These are phyloP conservation scores for Adenanthera pavonina DNA, from an alignment of 306 rosid species.

Conservation along the genomic window DNA sequence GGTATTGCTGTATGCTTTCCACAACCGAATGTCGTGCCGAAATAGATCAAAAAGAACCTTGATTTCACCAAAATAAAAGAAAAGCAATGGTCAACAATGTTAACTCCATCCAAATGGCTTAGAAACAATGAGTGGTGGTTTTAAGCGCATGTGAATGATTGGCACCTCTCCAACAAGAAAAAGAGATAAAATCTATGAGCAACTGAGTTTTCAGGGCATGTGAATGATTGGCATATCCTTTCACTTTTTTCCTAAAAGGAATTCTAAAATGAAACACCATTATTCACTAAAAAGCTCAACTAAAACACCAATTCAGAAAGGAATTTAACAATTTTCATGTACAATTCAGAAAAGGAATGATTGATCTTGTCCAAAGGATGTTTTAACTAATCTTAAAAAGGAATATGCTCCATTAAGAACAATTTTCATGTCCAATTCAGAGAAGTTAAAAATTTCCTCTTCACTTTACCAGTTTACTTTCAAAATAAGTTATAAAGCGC, in stretches of 20 bases:
- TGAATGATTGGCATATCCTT: neutral
- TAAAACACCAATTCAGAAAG: neutral
- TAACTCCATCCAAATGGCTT: constrained; percentile 29
- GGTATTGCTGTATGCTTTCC: constrained; percentile 83
- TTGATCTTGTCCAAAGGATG: neutral
- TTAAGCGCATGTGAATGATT: no score
- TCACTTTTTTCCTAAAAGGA: neutral
- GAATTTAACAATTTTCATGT: no score
- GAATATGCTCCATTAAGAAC: neutral
- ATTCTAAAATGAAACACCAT: neutral
- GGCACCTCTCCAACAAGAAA: neutral
- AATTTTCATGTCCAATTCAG: neutral
- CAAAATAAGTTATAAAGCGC: neutral
- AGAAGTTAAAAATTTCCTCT: neutral
- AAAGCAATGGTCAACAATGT: constrained; percentile 30
- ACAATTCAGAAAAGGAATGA: no score
- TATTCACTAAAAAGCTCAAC: neutral
- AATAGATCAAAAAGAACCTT: constrained; percentile 93
- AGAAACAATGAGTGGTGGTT: no score
- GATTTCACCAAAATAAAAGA: constrained; percentile 30
- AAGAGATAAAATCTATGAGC: neutral
- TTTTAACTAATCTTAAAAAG: neutral
- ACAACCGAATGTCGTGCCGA: constrained; percentile 74
- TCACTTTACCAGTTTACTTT: neutral
- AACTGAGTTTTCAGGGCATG: neutral